These are phyloP conservation scores for Calycina herbarum DNA, from an alignment of 2,329 filamentous ascomycete genomes.

Conservation along the genomic window DNA sequence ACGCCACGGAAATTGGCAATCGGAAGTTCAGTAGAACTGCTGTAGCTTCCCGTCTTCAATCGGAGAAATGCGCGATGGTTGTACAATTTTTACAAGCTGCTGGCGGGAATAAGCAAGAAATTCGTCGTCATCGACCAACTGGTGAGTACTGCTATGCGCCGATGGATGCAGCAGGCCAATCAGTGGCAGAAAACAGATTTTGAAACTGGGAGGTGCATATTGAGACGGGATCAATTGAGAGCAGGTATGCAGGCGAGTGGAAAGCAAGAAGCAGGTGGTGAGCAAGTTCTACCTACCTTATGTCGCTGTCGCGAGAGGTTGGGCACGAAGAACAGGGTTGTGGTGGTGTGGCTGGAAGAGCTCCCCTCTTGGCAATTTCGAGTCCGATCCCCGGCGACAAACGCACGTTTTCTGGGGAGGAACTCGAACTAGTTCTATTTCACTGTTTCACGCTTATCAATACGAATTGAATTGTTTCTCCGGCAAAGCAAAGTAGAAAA, in stretches of 20 bases:
- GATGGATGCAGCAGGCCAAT: constrained; percentile 12
- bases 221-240: constrained; percentile 16
- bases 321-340: constrained; percentile 1
- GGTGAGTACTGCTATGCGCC: constrained; percentile 21
- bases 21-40: neutral
- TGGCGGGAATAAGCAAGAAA: neutral
- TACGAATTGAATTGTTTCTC: too few species aligned
- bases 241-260: neutral
- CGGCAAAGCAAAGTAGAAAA: too few species aligned
- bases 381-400: neutral
- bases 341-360: constrained; percentile 6
- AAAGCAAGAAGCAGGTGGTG: neutral
- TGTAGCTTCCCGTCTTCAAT: constrained; percentile 11
- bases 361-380: neutral
- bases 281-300: neutral
- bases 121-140: constrained; percentile 26
- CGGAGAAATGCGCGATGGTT: neutral
- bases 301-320: constrained; percentile 3
- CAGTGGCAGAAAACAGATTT: constrained; percentile 8
- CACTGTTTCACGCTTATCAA: too few species aligned
- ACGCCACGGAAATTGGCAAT: constrained; percentile 10
- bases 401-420: neutral
- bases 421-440: too few species aligned
- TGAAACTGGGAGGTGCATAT: constrained; percentile 22
- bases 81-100: neutral